A percentile compares a stretch with the other conserved stretches of the same genome.
phyloP scores from a whole-genome alignment of 2,329 filamentous ascomycete species.

The Dactylellina cionopaga region DNA sequence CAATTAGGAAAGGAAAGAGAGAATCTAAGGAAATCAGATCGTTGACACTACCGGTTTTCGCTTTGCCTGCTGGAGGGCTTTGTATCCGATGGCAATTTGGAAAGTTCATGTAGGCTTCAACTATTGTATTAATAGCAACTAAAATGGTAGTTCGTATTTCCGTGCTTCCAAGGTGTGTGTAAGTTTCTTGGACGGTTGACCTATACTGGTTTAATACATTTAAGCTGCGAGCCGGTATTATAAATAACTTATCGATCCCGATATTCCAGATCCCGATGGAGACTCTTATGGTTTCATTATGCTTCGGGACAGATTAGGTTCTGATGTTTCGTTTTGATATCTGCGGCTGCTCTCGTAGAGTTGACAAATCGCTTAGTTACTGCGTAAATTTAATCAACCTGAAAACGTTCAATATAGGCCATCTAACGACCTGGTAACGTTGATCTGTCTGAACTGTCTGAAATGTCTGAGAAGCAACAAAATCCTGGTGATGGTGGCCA shows the following conservation, averaged over 20 bases:
- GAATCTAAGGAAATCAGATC: slow-evolving; percentile 35
- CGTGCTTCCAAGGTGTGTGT: slow-evolving; percentile 32
- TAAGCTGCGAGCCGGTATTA: slow-evolving; percentile 9
- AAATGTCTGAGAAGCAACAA: slow-evolving; percentile 13
- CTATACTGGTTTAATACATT: slow-evolving; percentile 14
- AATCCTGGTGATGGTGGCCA: slow-evolving; percentile 31
- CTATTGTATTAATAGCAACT: slow-evolving; percentile 35
- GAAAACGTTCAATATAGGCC: slow-evolving; percentile 15
- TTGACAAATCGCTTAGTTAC: slow-evolving; percentile 51
- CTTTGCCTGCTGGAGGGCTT: slow-evolving; percentile 20
- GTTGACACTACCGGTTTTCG: slow-evolving; percentile 3
- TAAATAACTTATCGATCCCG: slow-evolving; percentile 20
- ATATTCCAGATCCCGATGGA: slow-evolving; percentile 23
- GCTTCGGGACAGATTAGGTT: slow-evolving; percentile 20
- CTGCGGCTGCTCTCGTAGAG: slow-evolving; percentile 20
- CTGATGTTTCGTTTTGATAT: slow-evolving; percentile 45
- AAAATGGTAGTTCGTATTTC: slow-evolving; percentile 42
- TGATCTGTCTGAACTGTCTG: slow-evolving; percentile 20
- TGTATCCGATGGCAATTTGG: slow-evolving; percentile 43
- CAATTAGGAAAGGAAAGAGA: slow-evolving; percentile 45
- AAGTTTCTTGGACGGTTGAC: slow-evolving; percentile 11
- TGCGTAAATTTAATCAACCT: slow-evolving; percentile 19
- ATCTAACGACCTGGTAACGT: slow-evolving; percentile 34
- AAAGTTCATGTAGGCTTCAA: slow-evolving; percentile 13
- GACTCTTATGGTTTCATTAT: slow-evolving; percentile 40